Conservation (phyloP, 495 filamentous ascomycete species). For the Hypoxylon lenormandii region DNA sequence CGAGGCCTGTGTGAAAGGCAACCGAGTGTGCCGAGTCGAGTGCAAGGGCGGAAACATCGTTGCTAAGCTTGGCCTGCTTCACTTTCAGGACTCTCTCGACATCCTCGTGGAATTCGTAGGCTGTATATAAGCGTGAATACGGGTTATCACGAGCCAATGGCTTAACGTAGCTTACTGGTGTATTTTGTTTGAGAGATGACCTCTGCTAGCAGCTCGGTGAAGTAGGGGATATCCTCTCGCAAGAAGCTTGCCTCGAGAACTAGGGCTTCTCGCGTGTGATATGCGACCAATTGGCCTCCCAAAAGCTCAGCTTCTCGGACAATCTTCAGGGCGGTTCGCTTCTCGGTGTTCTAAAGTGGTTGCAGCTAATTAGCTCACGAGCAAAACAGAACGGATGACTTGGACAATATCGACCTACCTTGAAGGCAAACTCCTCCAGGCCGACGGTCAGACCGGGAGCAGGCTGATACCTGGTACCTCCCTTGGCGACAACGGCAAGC, state of each 20-base stretch:
- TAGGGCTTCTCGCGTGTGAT: constrained; percentile 91
- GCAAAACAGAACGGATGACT: constrained; percentile 21
- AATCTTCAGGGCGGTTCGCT: constrained; percentile 88
- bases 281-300: constrained; percentile 83
- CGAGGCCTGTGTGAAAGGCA: constrained; percentile 95
- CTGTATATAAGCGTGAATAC: constrained; percentile 60
- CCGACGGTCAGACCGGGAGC: constrained; percentile 89
- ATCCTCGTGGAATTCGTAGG: constrained; percentile 88
- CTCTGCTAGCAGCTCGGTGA: constrained; percentile 93
- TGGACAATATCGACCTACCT: constrained; percentile 68
- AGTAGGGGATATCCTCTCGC: constrained; percentile 94
- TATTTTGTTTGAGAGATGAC: constrained; percentile 88
- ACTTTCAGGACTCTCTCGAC: constrained; percentile 76
- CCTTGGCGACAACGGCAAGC: constrained; percentile 89
- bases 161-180: constrained; percentile 69
- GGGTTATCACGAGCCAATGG: constrained; percentile 38
- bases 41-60: constrained; percentile 76
- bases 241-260: constrained; percentile 94
- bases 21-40: constrained; percentile 85
- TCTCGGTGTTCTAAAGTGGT: constrained; percentile 76
- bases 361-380: constrained; percentile 64
- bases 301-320: constrained; percentile 93
- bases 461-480: constrained; percentile 89
- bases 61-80: constrained; percentile 75
- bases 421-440: constrained; percentile 93